Conservation (phyloP, 345 rosid species). For the Eucalyptus polybractea region DNA sequence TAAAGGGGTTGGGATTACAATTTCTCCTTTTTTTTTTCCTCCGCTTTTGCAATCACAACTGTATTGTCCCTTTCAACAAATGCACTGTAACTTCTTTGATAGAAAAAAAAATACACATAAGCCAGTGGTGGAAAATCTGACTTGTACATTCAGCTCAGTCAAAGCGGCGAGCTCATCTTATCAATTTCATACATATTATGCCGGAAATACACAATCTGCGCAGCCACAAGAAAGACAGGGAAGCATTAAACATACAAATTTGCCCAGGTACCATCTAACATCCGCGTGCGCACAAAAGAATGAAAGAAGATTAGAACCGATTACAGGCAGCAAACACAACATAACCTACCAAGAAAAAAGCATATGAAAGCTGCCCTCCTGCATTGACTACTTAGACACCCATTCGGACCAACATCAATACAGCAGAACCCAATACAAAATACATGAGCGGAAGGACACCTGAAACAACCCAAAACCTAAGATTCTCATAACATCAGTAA, state of each 20-base stretch:
- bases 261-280: not conserved
- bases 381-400: not conserved
- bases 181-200: not conserved
- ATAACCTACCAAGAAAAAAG: not conserved
- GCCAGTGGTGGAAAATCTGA: not conserved
- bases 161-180: not conserved
- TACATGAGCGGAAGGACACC: not conserved
- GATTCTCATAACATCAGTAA: not conserved
- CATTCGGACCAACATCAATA: not conserved
- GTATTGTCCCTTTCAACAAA: not conserved
- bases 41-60: not conserved
- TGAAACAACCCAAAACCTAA: not conserved
- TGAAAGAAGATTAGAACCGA: not conserved
- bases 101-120: not conserved
- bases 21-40: not conserved
- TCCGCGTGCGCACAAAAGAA: not conserved
- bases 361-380: not conserved
- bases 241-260: too few species aligned
- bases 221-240: not conserved
- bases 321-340: not conserved
- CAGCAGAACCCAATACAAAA: not conserved
- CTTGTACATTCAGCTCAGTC: not conserved
- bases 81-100: not conserved
- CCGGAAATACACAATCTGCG: not conserved
- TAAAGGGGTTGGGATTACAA: not conserved